A percentile compares a stretch with the other conserved stretches of the same genome.
Evolutionary conservation across 2,329 filamentous ascomycete genomes (phyloP).

Genomic region (Reticulascus tulasneorum): DNA sequence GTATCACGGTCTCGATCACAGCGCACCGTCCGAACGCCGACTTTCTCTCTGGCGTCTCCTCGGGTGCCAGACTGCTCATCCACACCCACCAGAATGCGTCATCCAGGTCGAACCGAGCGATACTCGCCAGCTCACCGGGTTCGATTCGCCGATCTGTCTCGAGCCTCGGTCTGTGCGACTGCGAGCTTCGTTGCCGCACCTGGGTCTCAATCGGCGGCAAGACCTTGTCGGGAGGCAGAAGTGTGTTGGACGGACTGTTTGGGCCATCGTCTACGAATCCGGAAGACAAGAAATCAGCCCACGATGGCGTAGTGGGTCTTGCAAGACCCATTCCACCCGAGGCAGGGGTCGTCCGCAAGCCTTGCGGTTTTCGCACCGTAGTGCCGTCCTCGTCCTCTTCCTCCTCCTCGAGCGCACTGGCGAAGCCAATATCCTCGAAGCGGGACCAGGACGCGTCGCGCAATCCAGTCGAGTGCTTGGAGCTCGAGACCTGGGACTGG

Average conservation of each 20-base stretch:
- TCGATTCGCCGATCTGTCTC: conserved; percentile 68
- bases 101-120: conserved; percentile 79
- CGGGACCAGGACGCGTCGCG: conserved; percentile 92
- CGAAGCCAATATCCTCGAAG: conserved; percentile 93
- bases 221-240: conserved; percentile 88
- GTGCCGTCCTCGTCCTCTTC: conserved; percentile 59
- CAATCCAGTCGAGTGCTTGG: conserved; percentile 67
- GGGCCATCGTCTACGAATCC: conserved; percentile 79
- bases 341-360: conserved; percentile 61
- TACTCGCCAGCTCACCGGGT: conserved; percentile 91
- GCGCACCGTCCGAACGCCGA: conserved; percentile 92
- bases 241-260: conserved; percentile 59
- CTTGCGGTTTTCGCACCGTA: conserved; percentile 35
- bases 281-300: conserved; percentile 95
- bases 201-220: conserved; percentile 76
- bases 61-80: conserved; percentile 92
- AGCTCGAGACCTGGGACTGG: conserved; percentile 70
- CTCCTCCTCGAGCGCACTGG: conserved; percentile 67
- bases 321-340: conserved; percentile 65
- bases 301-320: conserved; percentile 91
- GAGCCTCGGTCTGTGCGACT: conserved; percentile 73
- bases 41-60: conserved; percentile 82
- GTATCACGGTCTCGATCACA: conserved; percentile 82
- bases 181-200: conserved; percentile 76
- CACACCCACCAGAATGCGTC: conserved; percentile 99